Percentiles rank a stretch among this genome's conserved stretches.
phyloP scores from a whole-genome alignment of 164 flowering plant species.

The Hamamelis virginiana region DNA sequence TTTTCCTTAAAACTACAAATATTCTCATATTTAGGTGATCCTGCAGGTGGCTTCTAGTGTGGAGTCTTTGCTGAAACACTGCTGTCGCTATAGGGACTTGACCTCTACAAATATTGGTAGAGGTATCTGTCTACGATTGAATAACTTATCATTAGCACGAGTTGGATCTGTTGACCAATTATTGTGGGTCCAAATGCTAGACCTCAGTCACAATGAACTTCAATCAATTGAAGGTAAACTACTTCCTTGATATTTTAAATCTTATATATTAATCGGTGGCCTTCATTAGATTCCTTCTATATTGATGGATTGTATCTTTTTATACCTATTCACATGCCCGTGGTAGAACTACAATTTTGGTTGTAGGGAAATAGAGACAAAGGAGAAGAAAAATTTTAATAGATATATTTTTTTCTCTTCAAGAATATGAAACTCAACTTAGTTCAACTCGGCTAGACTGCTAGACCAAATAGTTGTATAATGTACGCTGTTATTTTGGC shows the following conservation, averaged over 20 bases:
- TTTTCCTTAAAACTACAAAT: background rate
- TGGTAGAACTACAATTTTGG: background rate
- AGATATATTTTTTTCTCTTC: no score
- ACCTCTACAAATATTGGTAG: constrained; percentile 14
- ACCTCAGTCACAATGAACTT: constrained; percentile 85
- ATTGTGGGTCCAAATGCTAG: constrained; percentile 88
- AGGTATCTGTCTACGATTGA: constrained; percentile 51
- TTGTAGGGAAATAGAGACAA: no score
- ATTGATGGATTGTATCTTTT: background rate
- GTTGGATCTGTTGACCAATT: constrained; percentile 63
- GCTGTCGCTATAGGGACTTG: constrained; percentile 35
- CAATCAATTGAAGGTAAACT: constrained; percentile 73
- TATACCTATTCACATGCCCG: background rate
- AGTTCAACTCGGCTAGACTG: no score
- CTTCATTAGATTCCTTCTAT: background rate
- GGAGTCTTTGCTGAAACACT: constrained; percentile 53
- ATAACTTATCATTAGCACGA: constrained; percentile 64
- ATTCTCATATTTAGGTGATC: constrained; percentile 10
- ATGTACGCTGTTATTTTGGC: no score
- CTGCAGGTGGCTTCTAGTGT: constrained; percentile 56
- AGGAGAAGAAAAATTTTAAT: no score
- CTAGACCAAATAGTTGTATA: no score
- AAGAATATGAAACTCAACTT: no score
- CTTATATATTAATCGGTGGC: background rate
- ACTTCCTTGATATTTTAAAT: constrained; percentile 1